Percentiles rank a stretch among this genome's conserved stretches.
Evolutionary conservation across 495 filamentous ascomycete species (phyloP).

Genomic region (Neurospora terricola): DNA sequence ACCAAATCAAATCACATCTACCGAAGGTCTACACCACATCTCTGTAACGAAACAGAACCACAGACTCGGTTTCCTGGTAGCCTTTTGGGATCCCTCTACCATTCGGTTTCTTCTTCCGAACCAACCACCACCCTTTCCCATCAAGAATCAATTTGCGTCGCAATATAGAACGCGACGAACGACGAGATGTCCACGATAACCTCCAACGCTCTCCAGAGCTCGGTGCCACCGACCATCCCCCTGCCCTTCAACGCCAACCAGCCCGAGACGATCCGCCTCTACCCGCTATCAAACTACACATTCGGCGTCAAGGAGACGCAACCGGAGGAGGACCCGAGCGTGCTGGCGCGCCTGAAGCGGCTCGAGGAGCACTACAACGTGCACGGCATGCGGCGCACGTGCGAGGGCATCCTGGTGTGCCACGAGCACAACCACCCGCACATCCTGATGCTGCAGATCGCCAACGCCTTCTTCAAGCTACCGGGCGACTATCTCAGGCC

Average conservation of each 20-base stretch:
- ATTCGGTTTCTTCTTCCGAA: not conserved
- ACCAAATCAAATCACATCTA: not conserved
- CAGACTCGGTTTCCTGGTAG: not conserved
- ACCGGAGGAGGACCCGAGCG: conserved; percentile 93
- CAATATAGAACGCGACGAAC: not conserved
- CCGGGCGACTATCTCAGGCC: conserved; percentile 92
- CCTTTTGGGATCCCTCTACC: not conserved
- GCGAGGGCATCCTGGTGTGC: conserved; percentile 92
- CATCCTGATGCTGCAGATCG: conserved; percentile 96
- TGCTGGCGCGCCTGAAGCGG: conserved; percentile 81
- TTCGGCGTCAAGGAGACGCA: conserved; percentile 97
- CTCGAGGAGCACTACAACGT: conserved; percentile 87
- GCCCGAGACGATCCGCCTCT: conserved; percentile 82
- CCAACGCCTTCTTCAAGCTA: conserved; percentile 98
- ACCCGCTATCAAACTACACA: conserved; percentile 95
- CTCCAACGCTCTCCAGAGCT: conserved; percentile 57
- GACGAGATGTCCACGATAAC: conserved; percentile 65
- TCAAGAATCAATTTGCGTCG: not conserved
- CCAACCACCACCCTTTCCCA: not conserved
- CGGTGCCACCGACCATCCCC: conserved; percentile 66
- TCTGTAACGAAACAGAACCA: not conserved
- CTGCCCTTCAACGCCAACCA: conserved; percentile 81
- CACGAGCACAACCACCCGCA: conserved; percentile 99
- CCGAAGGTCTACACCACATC: not conserved
- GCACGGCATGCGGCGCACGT: conserved; percentile 93